Evolutionary conservation across 768 basidiomycete species (phyloP).

Genomic region (Termitomyces sp.): DNA sequence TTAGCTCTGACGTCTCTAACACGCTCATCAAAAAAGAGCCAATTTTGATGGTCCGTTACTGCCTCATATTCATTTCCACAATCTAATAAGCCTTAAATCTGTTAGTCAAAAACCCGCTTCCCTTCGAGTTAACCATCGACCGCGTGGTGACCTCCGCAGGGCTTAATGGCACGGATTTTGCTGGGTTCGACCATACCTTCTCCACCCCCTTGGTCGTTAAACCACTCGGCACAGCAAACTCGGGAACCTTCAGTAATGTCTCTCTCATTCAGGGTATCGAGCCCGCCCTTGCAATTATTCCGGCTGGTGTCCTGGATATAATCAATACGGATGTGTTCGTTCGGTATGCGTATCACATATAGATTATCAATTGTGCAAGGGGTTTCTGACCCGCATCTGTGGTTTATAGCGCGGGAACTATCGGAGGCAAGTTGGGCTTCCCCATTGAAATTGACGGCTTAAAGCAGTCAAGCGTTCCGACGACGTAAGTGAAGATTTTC

Average conservation of each 20-base stretch:
- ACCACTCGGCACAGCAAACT: constrained; percentile 46
- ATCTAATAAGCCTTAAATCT: not conserved
- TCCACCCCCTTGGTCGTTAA: constrained; percentile 44
- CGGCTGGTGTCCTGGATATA: constrained; percentile 48
- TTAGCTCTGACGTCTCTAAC: not conserved
- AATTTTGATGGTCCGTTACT: constrained; percentile 28
- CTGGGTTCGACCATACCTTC: constrained; percentile 58
- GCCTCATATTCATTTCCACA: not conserved
- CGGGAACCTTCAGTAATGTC: constrained; percentile 52
- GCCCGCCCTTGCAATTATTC: constrained; percentile 48
- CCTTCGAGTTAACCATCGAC: constrained; percentile 41
- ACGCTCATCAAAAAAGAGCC: constrained; percentile 16
- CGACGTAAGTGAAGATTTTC: constrained; percentile 21
- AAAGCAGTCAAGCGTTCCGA: constrained; percentile 28
- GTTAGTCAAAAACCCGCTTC: constrained; percentile 36
- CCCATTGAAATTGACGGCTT: constrained; percentile 29
- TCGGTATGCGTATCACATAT: constrained; percentile 22
- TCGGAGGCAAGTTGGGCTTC: constrained; percentile 25
- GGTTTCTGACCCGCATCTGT: not conserved
- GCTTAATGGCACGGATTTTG: constrained; percentile 48
- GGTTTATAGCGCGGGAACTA: constrained; percentile 13
- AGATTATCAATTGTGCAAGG: not conserved
- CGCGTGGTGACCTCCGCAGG: constrained; percentile 36
- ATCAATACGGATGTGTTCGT: constrained; percentile 28
- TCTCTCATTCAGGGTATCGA: constrained; percentile 40